These are phyloP conservation scores for Boletus semigastroideus DNA, from an alignment of 1,284 basidiomycete genomes.

Conservation along the genomic window DNA sequence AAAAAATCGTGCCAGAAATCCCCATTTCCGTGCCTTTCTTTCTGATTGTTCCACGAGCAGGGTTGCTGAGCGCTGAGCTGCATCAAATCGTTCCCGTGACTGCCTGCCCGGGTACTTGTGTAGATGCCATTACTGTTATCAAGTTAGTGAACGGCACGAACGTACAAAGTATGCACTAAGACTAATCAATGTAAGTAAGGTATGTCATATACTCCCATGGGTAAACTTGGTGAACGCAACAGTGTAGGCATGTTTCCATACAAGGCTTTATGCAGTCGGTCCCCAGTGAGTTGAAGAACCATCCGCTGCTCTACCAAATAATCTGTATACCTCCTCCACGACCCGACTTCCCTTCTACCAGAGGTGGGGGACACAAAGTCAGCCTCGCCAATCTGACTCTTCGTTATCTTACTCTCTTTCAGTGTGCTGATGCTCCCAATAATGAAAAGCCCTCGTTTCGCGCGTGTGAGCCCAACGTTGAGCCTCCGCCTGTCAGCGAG, in stretches of 20 bases:
- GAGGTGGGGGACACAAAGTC: conserved; percentile 11
- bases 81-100: conserved; percentile 1
- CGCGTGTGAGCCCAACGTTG: conserved; percentile 87
- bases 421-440: conserved; percentile 78
- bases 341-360: conserved; percentile 49
- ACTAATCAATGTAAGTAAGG: conserved; percentile 9
- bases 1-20: no score
- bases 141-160: neutral
- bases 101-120: conserved; percentile 2
- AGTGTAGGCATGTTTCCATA: conserved; percentile 42
- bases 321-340: conserved; percentile 60
- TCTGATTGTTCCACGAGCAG: conserved; percentile 15
- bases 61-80: neutral
- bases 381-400: conserved; percentile 15
- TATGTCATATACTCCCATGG: conserved; percentile 3
- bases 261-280: conserved; percentile 43
- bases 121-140: neutral
- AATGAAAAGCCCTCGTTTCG: conserved; percentile 80
- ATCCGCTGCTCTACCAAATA: conserved; percentile 51
- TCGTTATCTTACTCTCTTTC: conserved; percentile 41
- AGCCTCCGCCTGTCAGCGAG: conserved; percentile 84
- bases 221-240: conserved; percentile 11
- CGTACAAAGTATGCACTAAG: neutral
- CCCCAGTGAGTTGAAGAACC: conserved; percentile 50
- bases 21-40: neutral